Evolutionary conservation across 805 yeast species (phyloP), one percentile per base, ranked within the genome.

Genomic region (Schwanniomyces yamadae): DNA sequence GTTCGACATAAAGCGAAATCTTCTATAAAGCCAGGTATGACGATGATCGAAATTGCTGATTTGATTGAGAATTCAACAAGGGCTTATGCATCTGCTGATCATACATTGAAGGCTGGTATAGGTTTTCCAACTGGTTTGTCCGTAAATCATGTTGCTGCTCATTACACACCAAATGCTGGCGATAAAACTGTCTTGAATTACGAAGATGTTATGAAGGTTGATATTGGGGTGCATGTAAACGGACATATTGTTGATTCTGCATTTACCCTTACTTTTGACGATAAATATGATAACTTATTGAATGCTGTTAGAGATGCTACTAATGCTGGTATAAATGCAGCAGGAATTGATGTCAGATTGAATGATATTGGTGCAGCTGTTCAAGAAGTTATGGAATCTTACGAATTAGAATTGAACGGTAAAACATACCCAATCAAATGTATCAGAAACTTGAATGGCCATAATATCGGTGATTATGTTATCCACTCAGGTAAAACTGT

Each of bases 51-150:
- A 43, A 79, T 93, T 48, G 96, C 96, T 9, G 88, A 93, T 55
- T 70, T 81, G 41, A 84, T 93, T 50, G 99, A 93, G 61, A 78
- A 88, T 55, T 77, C 91, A 0, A 84, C 85, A 6, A 75, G 98
- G 49, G 75, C 80, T 4, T 78, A 82, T 49, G 74, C 89, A 11
- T 83, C 75, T 28, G 83, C 82, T 33, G 83, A 80, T 50, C 72
- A 79, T 28, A 73, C 76, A 20, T 71, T 75, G 42, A 61, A 58
- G 36, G 93, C 88, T 12, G 99, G 99, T 25, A 79, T 90, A 52
- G 99, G 98, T 5, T 93, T 93, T 74, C 99, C 99, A 33, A 89
- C 97, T n/a, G 99, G 99, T 40, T 75, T 93, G 25, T 87, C 96
- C 1, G 62, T 91, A 45, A 93, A 93, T 63, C 85, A 89, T 55